These are phyloP conservation scores for Vaucheria bursata DNA, from an alignment of 352 stramenopile genomes.

Conservation along the genomic window DNA sequence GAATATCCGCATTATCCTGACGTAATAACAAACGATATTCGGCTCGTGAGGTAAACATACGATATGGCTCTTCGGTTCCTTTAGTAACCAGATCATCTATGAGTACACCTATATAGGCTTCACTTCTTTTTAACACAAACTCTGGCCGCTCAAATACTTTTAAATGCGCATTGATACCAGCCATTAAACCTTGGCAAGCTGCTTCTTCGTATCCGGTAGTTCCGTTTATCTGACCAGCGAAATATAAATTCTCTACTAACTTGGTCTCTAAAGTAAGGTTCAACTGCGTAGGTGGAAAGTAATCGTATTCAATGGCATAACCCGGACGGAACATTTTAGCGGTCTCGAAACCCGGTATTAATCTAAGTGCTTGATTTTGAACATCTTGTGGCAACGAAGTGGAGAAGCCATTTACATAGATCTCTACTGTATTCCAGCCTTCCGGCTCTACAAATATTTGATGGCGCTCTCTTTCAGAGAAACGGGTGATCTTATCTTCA, in stretches of 20 bases:
- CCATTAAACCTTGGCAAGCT: constrained; percentile 70
- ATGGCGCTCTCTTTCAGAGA: constrained; percentile 44
- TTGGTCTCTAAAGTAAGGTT: constrained; percentile 9
- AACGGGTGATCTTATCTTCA: constrained; percentile 59
- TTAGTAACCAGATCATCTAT: constrained; percentile 74
- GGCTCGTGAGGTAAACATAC: constrained; percentile 76
- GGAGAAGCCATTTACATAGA: constrained; percentile 73
- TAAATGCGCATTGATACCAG: constrained; percentile 69
- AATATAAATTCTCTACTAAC: constrained; percentile 51
- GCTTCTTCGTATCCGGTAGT: constrained; percentile 81
- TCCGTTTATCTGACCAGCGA: constrained; percentile 77
- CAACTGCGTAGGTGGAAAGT: constrained; percentile 54
- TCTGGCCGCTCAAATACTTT: constrained; percentile 51
- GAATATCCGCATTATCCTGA: constrained; percentile 70
- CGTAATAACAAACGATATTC: constrained; percentile 71
- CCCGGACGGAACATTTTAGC: constrained; percentile 65
- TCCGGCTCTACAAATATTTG: constrained; percentile 76
- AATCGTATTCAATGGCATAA: constrained; percentile 82
- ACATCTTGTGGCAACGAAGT: constrained; percentile 58
- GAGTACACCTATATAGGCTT: constrained; percentile 73
- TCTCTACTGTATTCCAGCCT: constrained; percentile 63
- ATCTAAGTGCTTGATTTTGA: constrained; percentile 64
- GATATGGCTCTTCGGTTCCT: constrained; percentile 72
- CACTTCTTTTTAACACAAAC: constrained; percentile 64
- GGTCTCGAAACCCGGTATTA: constrained; percentile 67